These are phyloP conservation scores for Mortierella sp. DNA, from an alignment of 371 early-diverging fungal genomes.

Conservation along the genomic window DNA sequence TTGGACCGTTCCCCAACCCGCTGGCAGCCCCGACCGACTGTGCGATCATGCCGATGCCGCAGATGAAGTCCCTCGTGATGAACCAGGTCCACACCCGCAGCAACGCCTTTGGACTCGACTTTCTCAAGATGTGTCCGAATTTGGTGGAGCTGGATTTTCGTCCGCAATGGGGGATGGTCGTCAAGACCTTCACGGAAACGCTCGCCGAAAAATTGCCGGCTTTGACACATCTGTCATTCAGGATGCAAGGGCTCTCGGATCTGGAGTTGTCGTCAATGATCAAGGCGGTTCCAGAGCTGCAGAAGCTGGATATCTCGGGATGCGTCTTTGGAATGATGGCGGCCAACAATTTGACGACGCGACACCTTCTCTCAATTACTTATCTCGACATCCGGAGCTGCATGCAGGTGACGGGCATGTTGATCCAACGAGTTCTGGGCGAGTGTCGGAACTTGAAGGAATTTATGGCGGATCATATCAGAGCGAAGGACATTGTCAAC, in stretches of 20 bases:
- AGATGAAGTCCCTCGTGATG: conserved; percentile 31
- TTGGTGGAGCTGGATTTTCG: conserved; percentile 26
- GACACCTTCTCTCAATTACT: conserved; percentile 23
- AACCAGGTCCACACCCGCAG: conserved; percentile 15
- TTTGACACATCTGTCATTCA: conserved; percentile 27
- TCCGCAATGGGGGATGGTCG: conserved; percentile 12
- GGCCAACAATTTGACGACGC: conserved; percentile 32
- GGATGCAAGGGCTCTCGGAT: conserved; percentile 16
- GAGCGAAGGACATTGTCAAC: conserved; percentile 34
- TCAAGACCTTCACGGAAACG: conserved; percentile 15
- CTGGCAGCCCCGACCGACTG: neutral
- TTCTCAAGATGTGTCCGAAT: conserved; percentile 41
- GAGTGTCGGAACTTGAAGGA: conserved; percentile 30
- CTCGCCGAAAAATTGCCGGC: conserved; percentile 18
- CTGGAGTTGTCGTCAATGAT: conserved; percentile 21
- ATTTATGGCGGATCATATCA: conserved; percentile 34
- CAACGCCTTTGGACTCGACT: conserved; percentile 20
- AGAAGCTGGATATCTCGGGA: conserved; percentile 34
- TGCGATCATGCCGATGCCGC: conserved; percentile 21
- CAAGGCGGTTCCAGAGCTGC: conserved; percentile 22
- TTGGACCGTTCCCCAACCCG: conserved; percentile 9
- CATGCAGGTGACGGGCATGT: conserved; percentile 25
- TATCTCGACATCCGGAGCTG: conserved; percentile 37
- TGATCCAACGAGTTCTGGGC: conserved; percentile 41
- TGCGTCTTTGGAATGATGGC: conserved; percentile 42